These are phyloP conservation scores for Tuber aestivum DNA, from an alignment of 495 filamentous ascomycete genomes.

Conservation along the genomic window DNA sequence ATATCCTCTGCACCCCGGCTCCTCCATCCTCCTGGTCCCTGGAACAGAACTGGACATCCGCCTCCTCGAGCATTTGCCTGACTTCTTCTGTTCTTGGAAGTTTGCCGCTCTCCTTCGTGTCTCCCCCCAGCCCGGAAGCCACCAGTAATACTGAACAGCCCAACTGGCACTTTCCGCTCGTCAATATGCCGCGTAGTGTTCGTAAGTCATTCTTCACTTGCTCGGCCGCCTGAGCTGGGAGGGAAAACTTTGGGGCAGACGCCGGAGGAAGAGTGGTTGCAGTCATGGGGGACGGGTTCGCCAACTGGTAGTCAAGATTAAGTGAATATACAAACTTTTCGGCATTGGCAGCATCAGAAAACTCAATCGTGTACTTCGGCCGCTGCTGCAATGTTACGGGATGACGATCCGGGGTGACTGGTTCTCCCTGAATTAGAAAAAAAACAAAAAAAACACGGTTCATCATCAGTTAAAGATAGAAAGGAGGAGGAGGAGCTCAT, in stretches of 20 bases:
- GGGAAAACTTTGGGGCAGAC: constrained; percentile 24
- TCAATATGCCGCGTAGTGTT: constrained; percentile 9
- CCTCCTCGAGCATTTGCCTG: constrained; percentile 26
- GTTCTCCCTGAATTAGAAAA: not conserved
- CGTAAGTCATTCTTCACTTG: constrained; percentile 16
- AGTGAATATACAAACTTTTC: constrained; percentile 2
- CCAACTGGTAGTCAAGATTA: constrained; percentile 2
- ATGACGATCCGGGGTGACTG: constrained; percentile 4
- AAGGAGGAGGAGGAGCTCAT: constrained; percentile 6
- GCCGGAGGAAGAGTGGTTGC: constrained; percentile 27
- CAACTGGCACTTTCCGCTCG: constrained; percentile 8
- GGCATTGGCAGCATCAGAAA: constrained; percentile 3
- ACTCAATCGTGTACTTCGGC: not conserved
- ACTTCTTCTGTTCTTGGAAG: constrained; percentile 38
- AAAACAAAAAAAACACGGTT: constrained; percentile 8
- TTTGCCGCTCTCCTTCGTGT: constrained; percentile 28
- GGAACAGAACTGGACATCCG: constrained; percentile 27
- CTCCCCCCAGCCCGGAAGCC: constrained; percentile 26
- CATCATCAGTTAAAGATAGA: not conserved
- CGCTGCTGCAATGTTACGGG: not conserved
- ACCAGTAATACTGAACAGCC: constrained; percentile 31
- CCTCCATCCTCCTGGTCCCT: constrained; percentile 23
- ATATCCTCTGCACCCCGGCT: constrained; percentile 27
- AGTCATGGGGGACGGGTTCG: not conserved
- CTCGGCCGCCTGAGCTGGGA: constrained; percentile 9